phyloP scores from a whole-genome alignment of 768 basidiomycete species.

The Mycena haematopus region DNA sequence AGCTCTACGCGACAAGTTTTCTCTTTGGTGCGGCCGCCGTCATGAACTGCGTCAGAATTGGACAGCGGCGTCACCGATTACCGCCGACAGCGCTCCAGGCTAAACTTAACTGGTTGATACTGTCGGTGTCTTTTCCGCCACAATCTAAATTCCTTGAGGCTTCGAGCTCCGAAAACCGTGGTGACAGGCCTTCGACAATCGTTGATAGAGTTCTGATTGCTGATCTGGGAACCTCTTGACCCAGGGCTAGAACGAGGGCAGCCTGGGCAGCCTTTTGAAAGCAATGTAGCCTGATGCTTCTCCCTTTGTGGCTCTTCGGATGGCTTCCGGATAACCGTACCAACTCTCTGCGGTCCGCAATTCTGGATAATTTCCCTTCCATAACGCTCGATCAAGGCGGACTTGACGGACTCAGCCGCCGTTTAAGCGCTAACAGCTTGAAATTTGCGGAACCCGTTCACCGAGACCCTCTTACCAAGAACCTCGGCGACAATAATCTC shows the following conservation, averaged over 20 bases:
- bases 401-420: not conserved
- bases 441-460: not conserved
- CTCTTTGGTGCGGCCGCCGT: not conserved
- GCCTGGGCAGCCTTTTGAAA: not conserved
- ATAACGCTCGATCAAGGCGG: constrained; percentile 12
- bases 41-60: not conserved
- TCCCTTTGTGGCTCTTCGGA: not conserved
- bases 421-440: not conserved
- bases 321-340: too few relatives aligned
- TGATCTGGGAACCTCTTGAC: not conserved
- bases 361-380: constrained; percentile 2
- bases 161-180: not conserved
- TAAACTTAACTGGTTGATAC: too few relatives aligned
- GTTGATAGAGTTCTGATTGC: constrained; percentile 10
- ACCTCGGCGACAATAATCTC: not conserved
- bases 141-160: too few relatives aligned
- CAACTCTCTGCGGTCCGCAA: too few relatives aligned
- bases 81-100: not conserved
- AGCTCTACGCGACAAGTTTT: too few relatives aligned
- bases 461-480: not conserved
- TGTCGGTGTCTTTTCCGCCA: not conserved
- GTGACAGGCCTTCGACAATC: not conserved
- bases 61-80: constrained; percentile 6
- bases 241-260: not conserved
- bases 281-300: not conserved